Base-by-base conservation (phyloP, 768 basidiomycete species). In the Gelatoporia subvermispora region DNA sequence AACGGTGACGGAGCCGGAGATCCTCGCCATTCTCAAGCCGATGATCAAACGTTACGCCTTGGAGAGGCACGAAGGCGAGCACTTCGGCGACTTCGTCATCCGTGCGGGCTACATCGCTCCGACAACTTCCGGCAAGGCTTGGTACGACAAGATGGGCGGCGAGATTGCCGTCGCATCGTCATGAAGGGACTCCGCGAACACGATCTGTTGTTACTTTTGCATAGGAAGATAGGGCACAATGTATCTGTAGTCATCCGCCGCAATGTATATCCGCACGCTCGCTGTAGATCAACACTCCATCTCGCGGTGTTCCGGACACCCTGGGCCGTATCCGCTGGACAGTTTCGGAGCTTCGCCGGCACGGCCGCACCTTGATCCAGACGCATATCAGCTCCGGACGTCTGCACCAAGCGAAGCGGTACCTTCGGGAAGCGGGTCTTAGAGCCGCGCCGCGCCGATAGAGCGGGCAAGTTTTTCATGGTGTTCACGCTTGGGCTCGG, bases 31-130 rank as follows among this genome's bases (percentile, higher is more conserved):
- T 54, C 79, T 99, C 20, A 59, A 65, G 48, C 94, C 93, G 0
- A 93, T 99, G 89, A 95, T 99, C 77, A 93, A 91, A 68, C 75
- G 79, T 49, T 99, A 93, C 64, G 92, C 95, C 0, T 71, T 88
- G 22, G 93, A 97, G 66, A 76, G 95, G 40, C 69, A 74, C 3
- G 84, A 89, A 8, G 93, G 90, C 24, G 96, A 99, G 68, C 84
- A 73, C 48, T 98, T 99, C 60, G 96, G 96, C 25, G 96, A 98
- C 67, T 99, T 88, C 65, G 90, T 91, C 25, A 87, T 99, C 53
- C 78, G 95, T 41, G 86, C 82, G 21, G 93, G 94, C 38, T 93
- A 94, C 60, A 93, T 98, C 55, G 77, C 89, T 31, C 78, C 88
- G 2, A 93, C 90, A 0, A 87, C 81, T 1, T 78, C 84, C 34